A percentile compares a stretch with the other conserved stretches of the same genome.
These are phyloP conservation scores for Vitis cinerea DNA, from an alignment of 164 flowering plant species.

Conservation along the genomic window DNA sequence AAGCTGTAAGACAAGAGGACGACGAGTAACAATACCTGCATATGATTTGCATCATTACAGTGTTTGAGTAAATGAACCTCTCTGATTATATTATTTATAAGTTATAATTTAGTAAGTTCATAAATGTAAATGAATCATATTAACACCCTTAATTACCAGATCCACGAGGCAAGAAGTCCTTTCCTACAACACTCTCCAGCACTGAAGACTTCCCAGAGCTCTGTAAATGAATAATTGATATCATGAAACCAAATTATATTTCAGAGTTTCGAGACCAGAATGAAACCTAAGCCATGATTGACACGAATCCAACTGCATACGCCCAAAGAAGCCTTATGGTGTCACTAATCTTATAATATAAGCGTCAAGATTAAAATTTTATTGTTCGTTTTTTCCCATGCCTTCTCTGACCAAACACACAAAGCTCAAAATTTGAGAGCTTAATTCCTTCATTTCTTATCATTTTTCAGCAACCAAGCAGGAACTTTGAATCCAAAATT, in stretches of 20 bases:
- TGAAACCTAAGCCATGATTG: too few species aligned
- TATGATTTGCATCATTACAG: constrained; percentile 2
- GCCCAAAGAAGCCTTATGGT: too few species aligned
- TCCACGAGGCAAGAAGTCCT: constrained; percentile 78
- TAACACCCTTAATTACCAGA: constrained; percentile 37
- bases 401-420: too few species aligned
- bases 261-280: too few species aligned
- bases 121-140: neutral
- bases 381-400: too few species aligned
- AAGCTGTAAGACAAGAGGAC: constrained; percentile 93
- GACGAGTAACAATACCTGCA: constrained; percentile 92
- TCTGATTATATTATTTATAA: neutral
- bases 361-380: too few species aligned
- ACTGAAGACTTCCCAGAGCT: constrained; percentile 94
- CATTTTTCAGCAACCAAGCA: too few species aligned
- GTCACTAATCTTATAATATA: too few species aligned
- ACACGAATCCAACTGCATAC: too few species aligned
- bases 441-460: too few species aligned
- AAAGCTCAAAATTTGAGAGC: too few species aligned
- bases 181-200: constrained; percentile 77
- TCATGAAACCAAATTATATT: neutral
- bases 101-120: neutral
- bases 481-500: too few species aligned
- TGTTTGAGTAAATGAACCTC: neutral
- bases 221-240: constrained; percentile 31